A percentile compares a stretch with the other conserved stretches of the same genome.
Evolutionary conservation across 768 basidiomycete species (phyloP).

Genomic region (Exidia glandulosa): DNA sequence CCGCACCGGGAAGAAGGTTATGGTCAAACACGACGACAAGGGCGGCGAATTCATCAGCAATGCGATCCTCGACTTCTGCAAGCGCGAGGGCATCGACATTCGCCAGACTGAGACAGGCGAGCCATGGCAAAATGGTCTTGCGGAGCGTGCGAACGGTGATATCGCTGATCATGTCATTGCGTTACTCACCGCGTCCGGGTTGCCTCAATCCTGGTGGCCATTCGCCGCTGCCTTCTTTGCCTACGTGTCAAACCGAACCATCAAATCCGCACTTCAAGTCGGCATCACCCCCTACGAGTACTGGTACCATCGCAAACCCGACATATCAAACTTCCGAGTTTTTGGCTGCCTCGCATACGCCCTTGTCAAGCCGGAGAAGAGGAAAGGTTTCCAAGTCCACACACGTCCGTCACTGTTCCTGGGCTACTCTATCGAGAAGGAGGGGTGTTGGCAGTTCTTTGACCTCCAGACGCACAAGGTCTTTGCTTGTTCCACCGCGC

Average conservation of each 20-base stretch:
- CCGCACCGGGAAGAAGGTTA: background rate
- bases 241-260: slow-evolving; percentile 10
- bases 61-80: background rate
- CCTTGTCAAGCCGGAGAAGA: slow-evolving; percentile 5
- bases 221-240: background rate
- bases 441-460: slow-evolving; percentile 24
- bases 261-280: background rate
- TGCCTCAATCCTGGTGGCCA: background rate
- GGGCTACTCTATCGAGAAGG: slow-evolving; percentile 23
- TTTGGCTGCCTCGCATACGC: slow-evolving; percentile 14
- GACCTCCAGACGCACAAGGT: slow-evolving; percentile 19
- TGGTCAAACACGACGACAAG: background rate
- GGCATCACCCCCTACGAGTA: slow-evolving; percentile 9
- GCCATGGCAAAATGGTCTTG: background rate
- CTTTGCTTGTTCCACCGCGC: slow-evolving; percentile 17
- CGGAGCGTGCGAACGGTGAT: background rate
- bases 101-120: background rate
- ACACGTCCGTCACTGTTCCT: slow-evolving; percentile 26
- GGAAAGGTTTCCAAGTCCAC: slow-evolving; percentile 13
- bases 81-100: background rate
- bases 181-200: background rate
- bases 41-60: background rate
- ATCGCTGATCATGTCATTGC: background rate
- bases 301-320: slow-evolving; percentile 9
- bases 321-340: slow-evolving; percentile 6